Conservation (phyloP, 257 asterid genomes). For the Jasminum sambac region DNA sequence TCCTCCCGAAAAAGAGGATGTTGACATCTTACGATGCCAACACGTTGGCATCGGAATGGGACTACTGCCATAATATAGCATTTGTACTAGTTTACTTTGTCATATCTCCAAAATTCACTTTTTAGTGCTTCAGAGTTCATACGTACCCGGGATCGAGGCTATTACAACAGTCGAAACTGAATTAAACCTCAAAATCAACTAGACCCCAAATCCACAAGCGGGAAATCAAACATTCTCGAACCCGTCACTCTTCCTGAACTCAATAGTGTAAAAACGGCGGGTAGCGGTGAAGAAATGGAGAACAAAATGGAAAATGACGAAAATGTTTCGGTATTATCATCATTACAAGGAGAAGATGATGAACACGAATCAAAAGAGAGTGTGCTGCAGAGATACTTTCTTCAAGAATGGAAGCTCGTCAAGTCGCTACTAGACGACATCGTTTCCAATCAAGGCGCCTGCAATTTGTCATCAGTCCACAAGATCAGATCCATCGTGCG, state of each 20-base stretch:
- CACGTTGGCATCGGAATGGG: too few species aligned
- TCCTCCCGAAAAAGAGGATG: too few species aligned
- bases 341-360: constrained; percentile 51
- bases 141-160: too few species aligned
- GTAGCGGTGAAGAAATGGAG: constrained; percentile 1
- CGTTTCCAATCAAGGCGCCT: constrained; percentile 60
- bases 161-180: too few species aligned
- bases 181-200: background rate
- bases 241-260: background rate
- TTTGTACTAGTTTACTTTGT: too few species aligned
- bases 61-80: too few species aligned
- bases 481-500: constrained; percentile 86
- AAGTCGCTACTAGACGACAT: constrained; percentile 74
- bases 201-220: background rate
- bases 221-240: background rate
- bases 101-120: too few species aligned
- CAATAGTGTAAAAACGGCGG: constrained; percentile 10
- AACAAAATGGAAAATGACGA: constrained; percentile 40
- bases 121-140: too few species aligned
- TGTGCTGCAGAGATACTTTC: constrained; percentile 76
- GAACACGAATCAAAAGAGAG: constrained; percentile 82
- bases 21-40: too few species aligned
- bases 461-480: constrained; percentile 67
- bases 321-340: constrained; percentile 15
- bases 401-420: constrained; percentile 89